A percentile compares a stretch with the other conserved stretches of the same genome.
phyloP scores from a whole-genome alignment of 768 basidiomycete genomes.

The Leccinum subgranulosum region DNA sequence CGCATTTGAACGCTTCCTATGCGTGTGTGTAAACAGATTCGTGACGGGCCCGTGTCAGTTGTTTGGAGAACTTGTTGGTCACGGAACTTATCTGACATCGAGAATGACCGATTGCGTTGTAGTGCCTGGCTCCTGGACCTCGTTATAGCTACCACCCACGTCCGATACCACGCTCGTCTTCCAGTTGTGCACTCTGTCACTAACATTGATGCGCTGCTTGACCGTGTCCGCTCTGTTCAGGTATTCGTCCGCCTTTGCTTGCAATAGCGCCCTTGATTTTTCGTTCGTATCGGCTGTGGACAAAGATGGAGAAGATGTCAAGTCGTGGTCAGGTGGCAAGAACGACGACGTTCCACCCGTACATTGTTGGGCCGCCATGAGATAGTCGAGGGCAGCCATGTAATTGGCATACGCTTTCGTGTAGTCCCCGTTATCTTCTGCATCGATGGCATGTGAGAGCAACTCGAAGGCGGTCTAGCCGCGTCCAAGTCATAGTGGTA shows the following conservation, averaged over 20 bases:
- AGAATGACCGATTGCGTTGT: constrained; percentile 12
- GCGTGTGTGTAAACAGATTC: constrained; percentile 19
- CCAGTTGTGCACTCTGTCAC: not conserved
- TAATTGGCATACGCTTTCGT: constrained; percentile 89
- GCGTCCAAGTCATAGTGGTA: not conserved
- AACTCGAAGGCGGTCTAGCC: constrained; percentile 75
- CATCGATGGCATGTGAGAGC: constrained; percentile 85
- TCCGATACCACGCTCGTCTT: not conserved
- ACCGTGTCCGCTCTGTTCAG: constrained; percentile 15
- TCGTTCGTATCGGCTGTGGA: constrained; percentile 15
- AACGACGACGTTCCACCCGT: constrained; percentile 8
- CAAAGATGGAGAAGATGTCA: not conserved
- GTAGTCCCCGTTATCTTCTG: constrained; percentile 88
- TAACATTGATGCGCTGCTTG: not conserved
- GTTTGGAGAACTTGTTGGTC: not conserved
- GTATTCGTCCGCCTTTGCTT: constrained; percentile 19
- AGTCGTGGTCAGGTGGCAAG: not conserved
- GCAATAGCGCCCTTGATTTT: constrained; percentile 15
- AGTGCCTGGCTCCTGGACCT: not conserved
- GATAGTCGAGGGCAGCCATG: constrained; percentile 92
- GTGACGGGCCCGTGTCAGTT: not conserved
- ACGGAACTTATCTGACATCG: constrained; percentile 9
- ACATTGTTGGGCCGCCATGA: constrained; percentile 95
- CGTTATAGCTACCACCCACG: not conserved
- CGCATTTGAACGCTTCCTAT: constrained; percentile 79